Conservation (phyloP, 352 stramenopile species). For the Globisporangium apiculatum region DNA sequence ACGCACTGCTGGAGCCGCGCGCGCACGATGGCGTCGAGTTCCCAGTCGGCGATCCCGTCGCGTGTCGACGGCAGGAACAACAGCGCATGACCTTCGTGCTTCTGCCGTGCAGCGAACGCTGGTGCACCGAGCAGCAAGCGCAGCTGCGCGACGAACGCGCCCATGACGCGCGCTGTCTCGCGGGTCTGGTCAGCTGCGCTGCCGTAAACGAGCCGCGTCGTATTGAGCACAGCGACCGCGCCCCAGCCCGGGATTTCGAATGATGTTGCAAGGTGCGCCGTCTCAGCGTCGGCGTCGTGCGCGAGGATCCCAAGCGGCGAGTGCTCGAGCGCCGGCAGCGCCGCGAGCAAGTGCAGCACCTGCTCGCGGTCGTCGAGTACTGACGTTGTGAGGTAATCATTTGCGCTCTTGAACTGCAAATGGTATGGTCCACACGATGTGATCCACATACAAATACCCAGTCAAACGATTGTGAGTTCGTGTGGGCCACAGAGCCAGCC, state of each 20-base stretch:
- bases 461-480: no score
- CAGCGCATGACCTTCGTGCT: not conserved
- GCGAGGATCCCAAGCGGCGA: slow-evolving; percentile 48
- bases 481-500: no score
- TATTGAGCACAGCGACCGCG: slow-evolving; percentile 51
- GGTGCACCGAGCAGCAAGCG: slow-evolving; percentile 54
- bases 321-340: slow-evolving; percentile 38
- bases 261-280: slow-evolving; percentile 25
- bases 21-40: slow-evolving; percentile 51
- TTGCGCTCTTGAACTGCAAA: slow-evolving; percentile 68
- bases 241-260: slow-evolving; percentile 75
- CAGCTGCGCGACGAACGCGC: slow-evolving; percentile 58
- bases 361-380: slow-evolving; percentile 69
- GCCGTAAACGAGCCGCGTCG: slow-evolving; percentile 6
- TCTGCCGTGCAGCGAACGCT: slow-evolving; percentile 38
- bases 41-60: slow-evolving; percentile 64
- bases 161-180: slow-evolving; percentile 53
- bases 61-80: slow-evolving; percentile 41
- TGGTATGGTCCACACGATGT: not conserved
- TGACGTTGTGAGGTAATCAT: slow-evolving; percentile 60
- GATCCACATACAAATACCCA: not conserved
- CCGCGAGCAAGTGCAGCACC: slow-evolving; percentile 73
- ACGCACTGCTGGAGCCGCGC: slow-evolving; percentile 37
- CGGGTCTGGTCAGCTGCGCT: not conserved
- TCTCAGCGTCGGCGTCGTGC: slow-evolving; percentile 2